Conservation (phyloP, 352 stramenopile genomes). For the Pythium dissotocum region DNA sequence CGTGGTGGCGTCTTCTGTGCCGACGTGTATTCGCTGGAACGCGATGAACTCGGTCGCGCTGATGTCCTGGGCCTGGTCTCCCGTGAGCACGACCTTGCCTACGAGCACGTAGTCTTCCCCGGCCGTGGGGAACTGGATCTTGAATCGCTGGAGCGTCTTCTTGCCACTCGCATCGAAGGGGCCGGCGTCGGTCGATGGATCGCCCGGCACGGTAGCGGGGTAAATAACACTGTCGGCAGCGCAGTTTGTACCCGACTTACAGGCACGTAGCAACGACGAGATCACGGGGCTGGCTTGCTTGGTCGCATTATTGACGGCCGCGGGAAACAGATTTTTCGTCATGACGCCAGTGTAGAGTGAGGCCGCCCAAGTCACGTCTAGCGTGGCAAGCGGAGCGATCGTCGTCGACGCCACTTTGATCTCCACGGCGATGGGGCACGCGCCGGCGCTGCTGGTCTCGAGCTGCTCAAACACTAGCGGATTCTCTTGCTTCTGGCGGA, state of each 20-base stretch:
- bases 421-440: conserved; percentile 57
- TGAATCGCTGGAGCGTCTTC: conserved; percentile 49
- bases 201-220: conserved; percentile 26
- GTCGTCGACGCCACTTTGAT: conserved; percentile 37
- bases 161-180: conserved; percentile 44
- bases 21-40: conserved; percentile 31
- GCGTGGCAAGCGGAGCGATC: conserved; percentile 38
- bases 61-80: conserved; percentile 41
- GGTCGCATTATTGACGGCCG: conserved; percentile 47
- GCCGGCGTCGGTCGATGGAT: conserved; percentile 37
- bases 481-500: conserved; percentile 29
- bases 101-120: conserved; percentile 63
- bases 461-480: conserved; percentile 51
- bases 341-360: conserved; percentile 28
- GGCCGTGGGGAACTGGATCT: conserved; percentile 45
- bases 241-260: conserved; percentile 64
- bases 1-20: not conserved
- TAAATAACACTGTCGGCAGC: conserved; percentile 30
- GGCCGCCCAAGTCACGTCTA: conserved; percentile 52
- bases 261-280: conserved; percentile 56
- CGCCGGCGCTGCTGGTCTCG: conserved; percentile 42
- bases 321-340: conserved; percentile 52
- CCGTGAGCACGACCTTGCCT: conserved; percentile 52
- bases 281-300: conserved; percentile 40
- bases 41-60: conserved; percentile 62